Percentiles rank a stretch among this genome's conserved stretches.
phyloP scores from a whole-genome alignment of 2,329 filamentous ascomycete species.

The Trichoderma citrinoviride region DNA sequence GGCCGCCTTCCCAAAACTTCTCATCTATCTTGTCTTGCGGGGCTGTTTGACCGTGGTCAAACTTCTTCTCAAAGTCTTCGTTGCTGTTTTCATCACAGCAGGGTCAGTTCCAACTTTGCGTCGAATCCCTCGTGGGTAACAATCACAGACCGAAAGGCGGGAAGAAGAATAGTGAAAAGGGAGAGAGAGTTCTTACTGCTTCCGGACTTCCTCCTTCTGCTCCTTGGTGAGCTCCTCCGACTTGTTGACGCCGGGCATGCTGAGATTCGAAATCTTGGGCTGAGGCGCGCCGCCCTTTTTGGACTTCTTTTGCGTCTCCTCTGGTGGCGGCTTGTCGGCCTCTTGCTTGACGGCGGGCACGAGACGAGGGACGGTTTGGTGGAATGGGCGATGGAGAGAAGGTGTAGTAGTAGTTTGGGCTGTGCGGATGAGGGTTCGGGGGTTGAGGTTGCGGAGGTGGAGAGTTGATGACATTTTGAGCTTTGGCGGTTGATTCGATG shows the following conservation, averaged over 20 bases:
- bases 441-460: background rate
- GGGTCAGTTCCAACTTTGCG: background rate
- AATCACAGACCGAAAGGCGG: too few species aligned
- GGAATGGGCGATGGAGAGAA: constrained; percentile 1
- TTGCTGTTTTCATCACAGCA: constrained; percentile 37
- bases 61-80: constrained; percentile 52
- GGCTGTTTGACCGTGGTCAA: constrained; percentile 46
- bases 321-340: background rate
- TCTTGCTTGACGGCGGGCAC: background rate
- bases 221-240: constrained; percentile 43
- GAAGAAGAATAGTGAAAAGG: too few species aligned
- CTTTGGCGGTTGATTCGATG: background rate
- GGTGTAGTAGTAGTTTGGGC: too few species aligned
- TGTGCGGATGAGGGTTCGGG: background rate
- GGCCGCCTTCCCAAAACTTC: constrained; percentile 47
- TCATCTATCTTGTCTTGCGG: constrained; percentile 52
- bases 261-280: constrained; percentile 53
- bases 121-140: too few species aligned
- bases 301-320: background rate
- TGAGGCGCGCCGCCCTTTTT: constrained; percentile 37
- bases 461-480: constrained; percentile 6
- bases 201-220: constrained; percentile 55
- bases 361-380: background rate
- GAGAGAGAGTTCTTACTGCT: constrained; percentile 37
- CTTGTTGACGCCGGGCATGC: constrained; percentile 37